These are phyloP conservation scores for Phytophthora podocarpi DNA, from an alignment of 352 stramenopile species.

Conservation along the genomic window DNA sequence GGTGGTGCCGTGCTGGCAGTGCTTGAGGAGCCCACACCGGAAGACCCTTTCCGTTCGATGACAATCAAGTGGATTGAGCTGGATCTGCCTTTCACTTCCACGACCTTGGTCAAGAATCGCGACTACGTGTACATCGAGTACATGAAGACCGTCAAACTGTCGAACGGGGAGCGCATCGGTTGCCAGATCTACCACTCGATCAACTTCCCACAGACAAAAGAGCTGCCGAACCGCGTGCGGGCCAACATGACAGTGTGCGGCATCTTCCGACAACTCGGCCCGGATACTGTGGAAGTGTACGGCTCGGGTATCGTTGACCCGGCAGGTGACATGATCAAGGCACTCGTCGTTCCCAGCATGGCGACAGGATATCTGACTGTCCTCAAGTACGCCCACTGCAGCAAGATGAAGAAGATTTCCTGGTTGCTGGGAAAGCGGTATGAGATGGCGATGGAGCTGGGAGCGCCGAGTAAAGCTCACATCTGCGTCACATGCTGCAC, in stretches of 20 bases:
- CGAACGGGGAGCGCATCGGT: slow-evolving; percentile 43
- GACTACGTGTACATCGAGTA: slow-evolving; percentile 57
- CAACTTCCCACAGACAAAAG: slow-evolving; percentile 43
- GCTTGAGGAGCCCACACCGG: slow-evolving; percentile 39
- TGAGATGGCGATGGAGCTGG: slow-evolving; percentile 21
- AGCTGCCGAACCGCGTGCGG: slow-evolving; percentile 41
- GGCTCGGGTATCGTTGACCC: slow-evolving; percentile 36
- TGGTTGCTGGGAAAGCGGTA: slow-evolving; percentile 36
- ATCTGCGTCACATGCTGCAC: slow-evolving; percentile 37
- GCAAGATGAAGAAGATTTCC: slow-evolving; percentile 46
- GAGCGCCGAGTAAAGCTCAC: slow-evolving; percentile 1
- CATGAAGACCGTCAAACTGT: slow-evolving; percentile 37
- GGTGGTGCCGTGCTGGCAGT: slow-evolving; percentile 47
- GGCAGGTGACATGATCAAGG: slow-evolving; percentile 34
- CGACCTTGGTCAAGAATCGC: slow-evolving; percentile 36
- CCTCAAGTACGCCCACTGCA: slow-evolving; percentile 43
- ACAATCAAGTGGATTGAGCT: slow-evolving; percentile 46
- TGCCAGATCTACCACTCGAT: slow-evolving; percentile 57
- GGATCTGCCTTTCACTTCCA: slow-evolving; percentile 33
- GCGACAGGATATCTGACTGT: slow-evolving; percentile 26
- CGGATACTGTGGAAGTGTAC: slow-evolving; percentile 54
- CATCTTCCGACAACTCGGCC: slow-evolving; percentile 53
- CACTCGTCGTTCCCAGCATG: slow-evolving; percentile 29
- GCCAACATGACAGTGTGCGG: slow-evolving; percentile 55
- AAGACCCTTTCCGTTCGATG: slow-evolving; percentile 52